Evolutionary conservation across 352 stramenopile species (phyloP), one percentile per base, ranked within the genome.

Genomic region (Pythium sp.): DNA sequence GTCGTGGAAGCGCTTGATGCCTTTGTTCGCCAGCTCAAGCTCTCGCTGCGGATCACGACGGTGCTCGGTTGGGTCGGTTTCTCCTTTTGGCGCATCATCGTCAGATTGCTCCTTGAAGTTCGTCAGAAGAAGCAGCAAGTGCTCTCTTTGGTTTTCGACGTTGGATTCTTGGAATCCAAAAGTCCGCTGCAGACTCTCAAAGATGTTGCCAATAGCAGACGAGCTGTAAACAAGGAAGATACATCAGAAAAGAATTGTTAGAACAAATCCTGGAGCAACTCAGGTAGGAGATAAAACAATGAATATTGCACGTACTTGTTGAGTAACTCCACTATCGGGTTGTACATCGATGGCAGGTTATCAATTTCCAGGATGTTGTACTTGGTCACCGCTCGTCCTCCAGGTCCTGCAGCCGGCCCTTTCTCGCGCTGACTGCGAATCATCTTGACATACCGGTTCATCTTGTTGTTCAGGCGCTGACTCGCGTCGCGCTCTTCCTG

Each of bases 121-220:
- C 36, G 87, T 94, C 34, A 94, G 69, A 71, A 92, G 77, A 51
- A 94, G 74, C 65, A 91, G 62, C 72, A 94, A 69, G 68, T 95
- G 84, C 71, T 93, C 87, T 65, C 82, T 83, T 69, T 93, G 86
- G 70, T 92, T 93, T 55, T 77, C 72, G 14, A 86, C 79, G 74
- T 91, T 97, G 49, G 81, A 58, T 30, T 97, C 88, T 78, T 99
- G 96, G 75, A 99, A 99, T 3, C 96, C 97, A 72, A 98, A 98
- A 47, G 97, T 98, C 67, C 91, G 92, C 57, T 97, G 97, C 22
- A 99, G 68, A 57, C 95, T 93, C 68, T 98, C 95, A 70, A 97
- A 98, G 55, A 94, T 83, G 60, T 94, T 77, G 62, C 84, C 86
- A 43, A 79, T 59, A 18, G 67, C 74, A n/a, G 80, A 79, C 36